phyloP scores from a whole-genome alignment of 2,329 filamentous ascomycete genomes.

The Alternaria brassicae region DNA sequence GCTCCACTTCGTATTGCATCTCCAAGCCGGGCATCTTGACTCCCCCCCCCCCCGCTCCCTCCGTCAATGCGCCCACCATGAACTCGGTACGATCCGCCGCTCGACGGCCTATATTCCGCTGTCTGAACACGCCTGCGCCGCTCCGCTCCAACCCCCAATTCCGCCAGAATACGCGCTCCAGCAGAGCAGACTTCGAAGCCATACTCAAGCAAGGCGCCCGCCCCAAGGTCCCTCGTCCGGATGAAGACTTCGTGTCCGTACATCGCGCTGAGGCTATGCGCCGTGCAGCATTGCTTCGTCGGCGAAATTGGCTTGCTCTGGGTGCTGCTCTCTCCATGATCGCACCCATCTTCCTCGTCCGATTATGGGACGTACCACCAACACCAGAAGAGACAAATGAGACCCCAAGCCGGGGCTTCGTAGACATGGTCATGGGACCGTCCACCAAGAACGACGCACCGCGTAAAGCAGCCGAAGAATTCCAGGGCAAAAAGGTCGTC shows the following conservation, averaged over 20 bases:
- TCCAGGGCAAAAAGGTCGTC: slow-evolving; percentile 64
- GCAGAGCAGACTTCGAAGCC: slow-evolving; percentile 23
- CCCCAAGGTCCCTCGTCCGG: slow-evolving; percentile 19
- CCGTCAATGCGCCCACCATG: slow-evolving; percentile 32
- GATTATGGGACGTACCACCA: slow-evolving; percentile 42
- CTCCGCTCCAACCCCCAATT: slow-evolving; percentile 21
- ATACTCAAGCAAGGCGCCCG: slow-evolving; percentile 17
- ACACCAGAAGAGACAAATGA: slow-evolving; percentile 28
- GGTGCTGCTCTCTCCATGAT: slow-evolving; percentile 49
- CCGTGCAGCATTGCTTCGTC: slow-evolving; percentile 34
- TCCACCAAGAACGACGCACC: slow-evolving; percentile 42
- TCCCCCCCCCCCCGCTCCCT: too few species aligned
- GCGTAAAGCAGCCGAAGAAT: slow-evolving; percentile 46
- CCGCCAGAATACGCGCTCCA: slow-evolving; percentile 28
- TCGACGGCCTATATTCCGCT: slow-evolving; percentile 41
- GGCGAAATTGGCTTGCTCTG: slow-evolving; percentile 44
- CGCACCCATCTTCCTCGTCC: slow-evolving; percentile 46
- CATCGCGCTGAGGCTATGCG: slow-evolving; percentile 45
- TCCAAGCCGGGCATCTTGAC: too few species aligned
- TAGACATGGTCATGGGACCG: slow-evolving; percentile 35
- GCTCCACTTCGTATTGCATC: slow-evolving; percentile 15
- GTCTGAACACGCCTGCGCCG: slow-evolving; percentile 28
- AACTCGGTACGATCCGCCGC: slow-evolving; percentile 39
- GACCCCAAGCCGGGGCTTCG: slow-evolving; percentile 26
- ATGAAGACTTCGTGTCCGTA: slow-evolving; percentile 42